Base-by-base conservation (phyloP, 192 early-diverging fungal species). In the Bifiguratus adelaidae region DNA sequence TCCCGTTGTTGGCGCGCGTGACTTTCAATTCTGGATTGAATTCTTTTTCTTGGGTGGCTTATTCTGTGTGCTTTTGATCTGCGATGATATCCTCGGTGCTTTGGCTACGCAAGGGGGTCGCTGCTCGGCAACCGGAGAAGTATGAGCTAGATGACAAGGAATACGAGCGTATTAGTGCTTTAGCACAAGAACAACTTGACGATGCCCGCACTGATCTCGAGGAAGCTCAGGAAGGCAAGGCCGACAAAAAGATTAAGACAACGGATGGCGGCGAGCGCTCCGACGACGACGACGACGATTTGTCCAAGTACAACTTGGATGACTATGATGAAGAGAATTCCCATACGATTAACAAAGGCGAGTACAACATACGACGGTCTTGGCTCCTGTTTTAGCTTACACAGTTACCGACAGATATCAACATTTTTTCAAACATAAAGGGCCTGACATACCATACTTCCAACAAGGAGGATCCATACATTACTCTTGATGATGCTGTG, bases 81-180 rank as follows among this genome's bases (percentile, higher is more conserved):
- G n/a, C n/a, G n/a, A 93, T 95, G 92, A 95, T 99, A 53, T 90
- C 91, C 7, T 78, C 92, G 29, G 63, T 97, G 54, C 73, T 80
- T 29, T 99, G 94, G 92, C 78, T 97, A 19, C 85, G 82, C 53
- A 85, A 89, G 58, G 96, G 94, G 42, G 91, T 81, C n/a, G 85
- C 91, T n/a, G 72, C 77, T 24, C 73, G 84, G 41, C 55, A 68
- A 43, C 96, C 96, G 19, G 69, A 78, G 22, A 83, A 76, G 41
- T 87, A 82, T 60, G 70, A 85, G 52, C 67, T 99, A 32, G 82
- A 83, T 43, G 92, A 97, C 38, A 82, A 86, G 22, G 94, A 96
- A 61, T 96, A 77, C 56, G 70, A 83, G 34, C 68, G 84, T 28
- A 87, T 99, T 40, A 70, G 81, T 44, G 61, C 68, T 8, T 62